These are phyloP conservation scores for Tylopilus felleus DNA, from an alignment of 768 basidiomycete species.

Conservation along the genomic window DNA sequence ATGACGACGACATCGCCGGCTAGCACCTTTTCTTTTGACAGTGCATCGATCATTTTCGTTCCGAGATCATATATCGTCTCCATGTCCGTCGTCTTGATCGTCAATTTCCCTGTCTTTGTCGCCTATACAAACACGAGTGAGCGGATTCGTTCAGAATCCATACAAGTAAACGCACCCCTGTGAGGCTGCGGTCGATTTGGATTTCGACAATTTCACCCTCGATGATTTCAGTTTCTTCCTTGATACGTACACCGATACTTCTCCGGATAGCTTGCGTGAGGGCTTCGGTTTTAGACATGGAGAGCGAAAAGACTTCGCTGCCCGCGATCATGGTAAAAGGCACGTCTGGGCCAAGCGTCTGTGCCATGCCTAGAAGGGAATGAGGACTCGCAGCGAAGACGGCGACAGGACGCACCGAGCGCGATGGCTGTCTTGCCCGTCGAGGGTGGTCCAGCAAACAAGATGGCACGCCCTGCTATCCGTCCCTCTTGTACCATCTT, in stretches of 20 bases:
- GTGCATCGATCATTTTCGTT: constrained; percentile 97
- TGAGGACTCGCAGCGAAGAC: neutral
- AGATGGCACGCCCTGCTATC: constrained; percentile 93
- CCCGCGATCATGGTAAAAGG: constrained; percentile 98
- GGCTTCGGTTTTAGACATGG: constrained; percentile 98
- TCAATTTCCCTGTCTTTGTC: constrained; percentile 95
- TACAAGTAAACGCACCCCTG: constrained; percentile 60
- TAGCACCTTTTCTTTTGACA: constrained; percentile 95
- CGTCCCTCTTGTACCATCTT: constrained; percentile 97
- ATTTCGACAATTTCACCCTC: constrained; percentile 99
- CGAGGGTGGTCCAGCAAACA: constrained; percentile 96
- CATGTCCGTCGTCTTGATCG: constrained; percentile 99
- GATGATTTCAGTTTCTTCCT: constrained; percentile 95
- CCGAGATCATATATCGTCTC: constrained; percentile 99
- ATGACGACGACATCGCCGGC: constrained; percentile 95
- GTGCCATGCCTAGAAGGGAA: constrained; percentile 79
- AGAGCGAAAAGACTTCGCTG: constrained; percentile 96
- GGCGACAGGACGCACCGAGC: constrained; percentile 56
- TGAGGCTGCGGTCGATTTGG: constrained; percentile 94
- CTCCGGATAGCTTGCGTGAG: constrained; percentile 94
- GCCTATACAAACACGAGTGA: constrained; percentile 49
- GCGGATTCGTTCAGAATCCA: neutral
- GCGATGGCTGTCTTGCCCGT: constrained; percentile 99
- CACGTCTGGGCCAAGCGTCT: constrained; percentile 89
- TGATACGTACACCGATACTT: constrained; percentile 96